Conservation (phyloP, 306 rosid species). For the Ormosia semicastrata region DNA sequence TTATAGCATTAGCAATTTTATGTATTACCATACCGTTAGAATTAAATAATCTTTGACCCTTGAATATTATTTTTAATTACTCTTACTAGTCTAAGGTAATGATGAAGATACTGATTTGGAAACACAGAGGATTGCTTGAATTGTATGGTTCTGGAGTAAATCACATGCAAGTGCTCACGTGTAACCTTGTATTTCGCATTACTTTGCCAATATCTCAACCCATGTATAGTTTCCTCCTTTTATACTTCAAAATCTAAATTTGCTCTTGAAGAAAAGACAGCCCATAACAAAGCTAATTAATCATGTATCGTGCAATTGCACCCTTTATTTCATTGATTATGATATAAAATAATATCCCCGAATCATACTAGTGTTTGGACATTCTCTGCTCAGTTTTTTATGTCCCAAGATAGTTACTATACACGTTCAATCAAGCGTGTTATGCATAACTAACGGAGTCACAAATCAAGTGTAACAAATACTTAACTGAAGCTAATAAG, state of each 20-base stretch:
- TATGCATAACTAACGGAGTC: background rate
- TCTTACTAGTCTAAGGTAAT: too few species aligned
- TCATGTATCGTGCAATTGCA: background rate
- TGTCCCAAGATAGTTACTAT: background rate
- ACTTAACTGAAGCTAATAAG: conserved; percentile 2
- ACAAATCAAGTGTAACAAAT: background rate
- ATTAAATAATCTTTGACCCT: too few species aligned
- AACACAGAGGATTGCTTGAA: background rate
- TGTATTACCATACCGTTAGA: too few species aligned
- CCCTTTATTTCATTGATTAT: background rate
- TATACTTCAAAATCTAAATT: background rate
- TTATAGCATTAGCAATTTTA: too few species aligned
- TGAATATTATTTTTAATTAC: too few species aligned
- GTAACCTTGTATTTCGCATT: conserved; percentile 9
- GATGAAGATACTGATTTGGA: background rate
- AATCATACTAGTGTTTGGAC: background rate
- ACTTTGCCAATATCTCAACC: conserved; percentile 18
- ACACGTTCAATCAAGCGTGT: background rate
- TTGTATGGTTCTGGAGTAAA: background rate
- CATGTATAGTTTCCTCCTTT: background rate
- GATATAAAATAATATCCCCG: background rate
- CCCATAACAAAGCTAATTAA: background rate
- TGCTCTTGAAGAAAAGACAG: background rate
- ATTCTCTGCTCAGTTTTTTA: background rate
- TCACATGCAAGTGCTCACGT: background rate